Base-by-base conservation (phyloP, 2,329 filamentous ascomycete species). In the Exophiala sp. region DNA sequence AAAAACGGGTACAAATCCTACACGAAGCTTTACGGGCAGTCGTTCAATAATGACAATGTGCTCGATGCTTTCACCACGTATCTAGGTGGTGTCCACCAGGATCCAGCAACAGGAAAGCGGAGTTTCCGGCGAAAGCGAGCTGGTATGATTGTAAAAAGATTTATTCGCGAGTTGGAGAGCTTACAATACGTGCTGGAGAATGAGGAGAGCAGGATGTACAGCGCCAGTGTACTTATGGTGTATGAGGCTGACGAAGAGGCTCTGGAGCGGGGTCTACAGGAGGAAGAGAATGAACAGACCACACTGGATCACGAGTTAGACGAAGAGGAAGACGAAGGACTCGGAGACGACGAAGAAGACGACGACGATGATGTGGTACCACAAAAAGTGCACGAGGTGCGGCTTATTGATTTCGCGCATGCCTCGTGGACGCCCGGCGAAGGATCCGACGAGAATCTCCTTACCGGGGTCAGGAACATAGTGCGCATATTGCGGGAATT, bases 401-500 rank as follows among this genome's bases (percentile, higher is more conserved):
- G 92, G 67, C 78, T 99, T 59, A 99, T 99, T 63, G 94, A 99
- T 70, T 99, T 99, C 78, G 94, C 94, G 1, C 94, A 99, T 71
- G 94, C 94, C 9, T 74, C 78, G 46, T 97, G 87, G 85, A 87
- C 84, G 1, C 87, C 89, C 0, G 89, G 90, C 1, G 73, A 87
- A 64, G 92, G 92, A 0, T 86, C 88, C 0, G 94, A 99, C 68
- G 86, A 95, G 72, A 97, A 97, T 66, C 75, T 81, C 11, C 75
- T 96, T 32, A 75, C 75, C 34, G 91, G 91, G 0, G 82, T 96
- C 58, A 78, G 84, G 66, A 92, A 80, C 66, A 74, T 92, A 35
- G 77, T 81, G 47, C 77, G 78, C 55, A 85, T 96, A 29, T 85
- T 97, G 63, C 79, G 84, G 54, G 79, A 87, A 4, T 21, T 60